Percentiles rank a stretch among this genome's conserved stretches.
phyloP scores from a whole-genome alignment of 139 green algal genomes.

The Micromonas pusilla region DNA sequence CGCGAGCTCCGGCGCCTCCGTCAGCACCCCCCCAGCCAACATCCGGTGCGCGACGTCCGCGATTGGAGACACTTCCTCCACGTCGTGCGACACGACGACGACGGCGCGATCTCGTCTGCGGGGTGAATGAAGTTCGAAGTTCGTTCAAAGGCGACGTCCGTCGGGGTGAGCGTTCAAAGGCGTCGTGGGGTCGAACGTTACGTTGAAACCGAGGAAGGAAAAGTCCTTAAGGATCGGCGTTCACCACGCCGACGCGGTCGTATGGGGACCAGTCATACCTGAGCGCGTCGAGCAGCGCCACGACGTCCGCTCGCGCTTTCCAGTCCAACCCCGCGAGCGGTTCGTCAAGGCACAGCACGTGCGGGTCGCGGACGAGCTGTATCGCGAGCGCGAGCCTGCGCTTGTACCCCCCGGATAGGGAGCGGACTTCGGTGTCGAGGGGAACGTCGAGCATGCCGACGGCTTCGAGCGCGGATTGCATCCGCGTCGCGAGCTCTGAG shows the following conservation, averaged over 20 bases:
- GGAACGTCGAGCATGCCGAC: conserved; percentile 60
- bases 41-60: not conserved
- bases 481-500: not conserved
- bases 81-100: conserved; percentile 22
- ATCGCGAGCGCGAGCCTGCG: conserved; percentile 76
- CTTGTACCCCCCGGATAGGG: conserved; percentile 73
- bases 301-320: conserved; percentile 8
- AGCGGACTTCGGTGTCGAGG: conserved; percentile 41
- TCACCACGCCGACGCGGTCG: too few species aligned
- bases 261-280: too few species aligned
- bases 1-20: not conserved
- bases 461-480: conserved; percentile 50
- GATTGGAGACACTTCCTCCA: conserved; percentile 12
- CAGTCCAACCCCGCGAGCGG: conserved; percentile 35
- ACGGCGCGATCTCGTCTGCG: conserved; percentile 6
- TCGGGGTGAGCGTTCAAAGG: too few species aligned
- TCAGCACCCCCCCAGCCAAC: not conserved
- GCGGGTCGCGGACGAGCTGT: conserved; percentile 66
- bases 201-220: too few species aligned
- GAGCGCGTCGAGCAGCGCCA: not conserved
- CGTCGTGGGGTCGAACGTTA: too few species aligned
- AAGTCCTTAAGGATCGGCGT: too few species aligned
- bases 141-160: too few species aligned
- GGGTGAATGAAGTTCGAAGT: too few species aligned
- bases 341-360: conserved; percentile 86